A percentile compares a stretch with the other conserved stretches of the same genome.
Evolutionary conservation across 495 filamentous ascomycete species (phyloP).

Genomic region (Neurospora africana): DNA sequence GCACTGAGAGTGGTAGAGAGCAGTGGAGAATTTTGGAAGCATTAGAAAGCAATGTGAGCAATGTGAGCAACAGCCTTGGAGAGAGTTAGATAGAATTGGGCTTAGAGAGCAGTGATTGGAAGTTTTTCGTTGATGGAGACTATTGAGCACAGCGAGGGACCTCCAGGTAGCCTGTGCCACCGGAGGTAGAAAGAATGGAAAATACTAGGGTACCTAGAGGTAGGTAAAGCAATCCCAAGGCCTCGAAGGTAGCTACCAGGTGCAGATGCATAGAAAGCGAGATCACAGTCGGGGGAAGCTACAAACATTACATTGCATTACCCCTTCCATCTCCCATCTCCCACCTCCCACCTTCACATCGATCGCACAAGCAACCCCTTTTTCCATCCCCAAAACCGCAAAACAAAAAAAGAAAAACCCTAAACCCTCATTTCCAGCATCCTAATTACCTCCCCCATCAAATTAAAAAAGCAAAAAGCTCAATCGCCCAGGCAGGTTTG

Average conservation of each 20-base stretch:
- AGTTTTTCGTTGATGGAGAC: background rate
- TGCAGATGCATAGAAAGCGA: no score
- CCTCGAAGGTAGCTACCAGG: no score
- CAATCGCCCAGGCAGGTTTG: background rate
- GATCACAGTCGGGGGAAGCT: no score
- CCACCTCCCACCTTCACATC: background rate
- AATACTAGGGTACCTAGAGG: no score
- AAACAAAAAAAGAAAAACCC: background rate
- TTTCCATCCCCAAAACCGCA: background rate
- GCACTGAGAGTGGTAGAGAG: no score
- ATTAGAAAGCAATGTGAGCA: background rate
- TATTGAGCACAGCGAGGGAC: no score
- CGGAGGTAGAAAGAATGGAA: no score
- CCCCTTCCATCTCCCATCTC: no score
- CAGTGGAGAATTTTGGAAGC: background rate
- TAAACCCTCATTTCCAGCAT: background rate
- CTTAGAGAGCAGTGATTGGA: background rate
- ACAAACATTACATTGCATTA: no score
- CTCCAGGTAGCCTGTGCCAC: no score
- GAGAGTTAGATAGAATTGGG: background rate
- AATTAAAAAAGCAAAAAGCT: background rate
- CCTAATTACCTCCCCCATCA: rapidly evolving
- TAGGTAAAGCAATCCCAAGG: no score
- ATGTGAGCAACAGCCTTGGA: background rate
- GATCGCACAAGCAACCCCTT: background rate